Base-by-base conservation (phyloP, 176 grass and related monocot species). In the Avena eriantha region DNA sequence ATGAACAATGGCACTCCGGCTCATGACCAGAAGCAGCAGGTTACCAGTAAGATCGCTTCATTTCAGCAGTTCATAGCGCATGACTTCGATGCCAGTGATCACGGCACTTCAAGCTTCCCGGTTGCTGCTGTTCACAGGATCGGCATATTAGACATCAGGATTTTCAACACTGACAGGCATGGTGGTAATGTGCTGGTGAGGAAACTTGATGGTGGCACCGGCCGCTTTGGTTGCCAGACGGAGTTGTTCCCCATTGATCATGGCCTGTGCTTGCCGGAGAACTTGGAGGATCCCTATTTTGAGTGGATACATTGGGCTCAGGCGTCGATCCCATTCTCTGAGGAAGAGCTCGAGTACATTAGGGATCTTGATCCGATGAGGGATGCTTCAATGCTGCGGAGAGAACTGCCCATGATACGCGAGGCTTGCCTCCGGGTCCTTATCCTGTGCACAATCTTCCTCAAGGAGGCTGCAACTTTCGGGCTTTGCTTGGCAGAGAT, bases 141-240 rank as follows among this genome's bases (percentile, higher is more conserved):
- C 1, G 92, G 94, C 63, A 94, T 97, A 88, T 48, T 94, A 29
- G 94, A 97, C 64, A 79, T 97, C 80, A 91, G 94, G 43, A 97
- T 97, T 73, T 97, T 97, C 68, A 97, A 97, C 82, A 94, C 94
- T 9, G 94, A 97, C 63, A 87, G 92, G 77, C 94, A 97, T 76
- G 92, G 76, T 1, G 94, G 94, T 17, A 94, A 97, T 87, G 91
- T 97, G 76, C 83, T 97, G 55, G 92, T 97, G 45, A 88, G 92
- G 92, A 97, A 94, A 55, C 55, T 84, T 71, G 82, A 88, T 16
- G 33, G 70, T 64, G 88, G 82, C 36, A 85, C 86, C 4, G 94
- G 92, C 9, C 81, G 90, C 17, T 94, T 97, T 51, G 92, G 92
- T 51, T 86, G 78, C 49, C 85, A 86, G 69, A 94, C 85, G 1